Evolutionary conservation across 352 stramenopile genomes (phyloP), one percentile per base, ranked within the genome.

Genomic region (Phytophthora macrochlamydospora): DNA sequence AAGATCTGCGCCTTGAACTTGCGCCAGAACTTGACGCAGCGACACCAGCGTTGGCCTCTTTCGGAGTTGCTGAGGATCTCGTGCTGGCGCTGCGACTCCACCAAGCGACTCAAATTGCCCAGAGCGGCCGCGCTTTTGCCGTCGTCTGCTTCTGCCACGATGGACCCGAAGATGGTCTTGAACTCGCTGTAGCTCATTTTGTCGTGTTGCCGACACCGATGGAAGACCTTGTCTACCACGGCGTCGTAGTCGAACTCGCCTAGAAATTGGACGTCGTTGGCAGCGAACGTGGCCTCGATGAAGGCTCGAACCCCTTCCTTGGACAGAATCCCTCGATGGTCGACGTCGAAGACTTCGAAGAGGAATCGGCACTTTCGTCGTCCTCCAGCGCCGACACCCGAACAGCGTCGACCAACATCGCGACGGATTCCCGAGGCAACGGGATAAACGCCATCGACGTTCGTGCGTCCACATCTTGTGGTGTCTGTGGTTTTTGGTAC

Each of bases 271-370:
- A 92, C 65, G 37, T 79, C 79, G 60, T 90, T 82, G 24, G 72
- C 62, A 2, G 78, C 59, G 35, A 91, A 84, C 1, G 75, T 89
- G 7, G 73, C 78, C 37, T 88, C 81, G 2, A 92, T 59, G 56
- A 92, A 92, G n/a, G 73, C 73, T 7, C 65, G 43, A 13, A 91
- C 77, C 8, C 74, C 79, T 4, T 84, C 71, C 18, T 77, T 74
- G 4, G 81, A 77, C 28, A 92, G 52, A 2, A 86, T 67, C 2
- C 80, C 80, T 3, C 51, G 51, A 32, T 72, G 64, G 42, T 87
- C 71, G 11, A 83, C 62, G 54, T 92, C 81, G 24, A 92, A 89
- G 43, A 87, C 70, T 14, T 90, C 81, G 40, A 90, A 92, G 2
- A 92, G 65, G 62, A 89, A 90, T 13, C 83, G 74, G 51, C 74